Percentiles rank a stretch among this genome's conserved stretches.
Evolutionary conservation across 139 green algal genomes (phyloP).

Genomic region (Ulvella scutata): DNA sequence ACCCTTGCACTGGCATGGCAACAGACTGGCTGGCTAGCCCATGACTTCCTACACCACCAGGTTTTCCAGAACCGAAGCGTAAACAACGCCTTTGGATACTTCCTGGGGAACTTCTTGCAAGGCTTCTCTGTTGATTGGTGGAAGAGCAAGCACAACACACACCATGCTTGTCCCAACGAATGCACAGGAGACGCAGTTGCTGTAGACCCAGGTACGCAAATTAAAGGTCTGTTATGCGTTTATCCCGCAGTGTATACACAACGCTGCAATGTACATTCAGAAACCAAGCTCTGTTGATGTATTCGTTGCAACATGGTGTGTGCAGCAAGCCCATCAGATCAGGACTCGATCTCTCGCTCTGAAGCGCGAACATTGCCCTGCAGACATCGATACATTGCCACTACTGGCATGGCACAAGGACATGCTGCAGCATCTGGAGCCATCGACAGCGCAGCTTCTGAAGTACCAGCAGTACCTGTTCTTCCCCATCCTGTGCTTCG

Average conservation of each 20-base stretch:
- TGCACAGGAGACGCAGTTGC: slow-evolving; percentile 21
- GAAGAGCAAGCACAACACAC: slow-evolving; percentile 58
- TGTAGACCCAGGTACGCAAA: slow-evolving; percentile 34
- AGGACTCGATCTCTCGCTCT: too few species aligned
- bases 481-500: slow-evolving; percentile 45
- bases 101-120: slow-evolving; percentile 30
- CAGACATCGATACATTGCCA: slow-evolving; percentile 62
- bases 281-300: too few species aligned
- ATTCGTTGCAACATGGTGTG: too few species aligned
- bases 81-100: slow-evolving; percentile 33
- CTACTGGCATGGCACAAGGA: slow-evolving; percentile 41
- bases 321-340: too few species aligned
- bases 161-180: slow-evolving; percentile 53
- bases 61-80: slow-evolving; percentile 26
- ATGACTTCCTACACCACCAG: slow-evolving; percentile 55
- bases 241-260: too few species aligned
- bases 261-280: too few species aligned
- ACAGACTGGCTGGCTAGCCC: slow-evolving; percentile 57
- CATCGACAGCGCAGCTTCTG: slow-evolving; percentile 14
- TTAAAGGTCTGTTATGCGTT: too few species aligned
- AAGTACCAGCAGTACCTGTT: slow-evolving; percentile 40
- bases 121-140: slow-evolving; percentile 52
- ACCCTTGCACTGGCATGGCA: slow-evolving; percentile 46
- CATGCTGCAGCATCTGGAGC: slow-evolving; percentile 8
- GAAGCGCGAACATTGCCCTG: too few species aligned